phyloP scores from a whole-genome alignment of 371 early-diverging fungal species.

The Umbelopsis sp. region DNA sequence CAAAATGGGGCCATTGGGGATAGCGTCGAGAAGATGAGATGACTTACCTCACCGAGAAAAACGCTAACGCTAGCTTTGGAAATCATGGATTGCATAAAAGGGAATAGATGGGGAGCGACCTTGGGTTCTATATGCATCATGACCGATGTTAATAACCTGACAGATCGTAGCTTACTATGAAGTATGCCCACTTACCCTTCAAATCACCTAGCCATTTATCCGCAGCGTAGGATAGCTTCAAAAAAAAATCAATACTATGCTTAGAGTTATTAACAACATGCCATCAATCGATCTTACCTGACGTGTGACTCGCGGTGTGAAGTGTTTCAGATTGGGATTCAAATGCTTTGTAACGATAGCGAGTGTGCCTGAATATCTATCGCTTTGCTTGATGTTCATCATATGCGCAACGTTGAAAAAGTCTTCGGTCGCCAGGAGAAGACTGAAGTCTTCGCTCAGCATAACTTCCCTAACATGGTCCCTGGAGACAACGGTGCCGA shows the following conservation, averaged over 20 bases:
- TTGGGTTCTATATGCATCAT: constrained; percentile 1
- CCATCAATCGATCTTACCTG: constrained; percentile 20
- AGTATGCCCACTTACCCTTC: background rate
- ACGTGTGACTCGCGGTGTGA: constrained; percentile 24
- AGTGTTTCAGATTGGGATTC: constrained; percentile 32
- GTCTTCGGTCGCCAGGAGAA: background rate
- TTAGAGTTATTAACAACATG: too few relatives aligned
- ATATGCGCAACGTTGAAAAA: background rate
- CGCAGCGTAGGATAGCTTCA: background rate
- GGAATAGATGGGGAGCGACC: constrained; percentile 3
- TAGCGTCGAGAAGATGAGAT: background rate
- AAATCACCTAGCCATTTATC: constrained; percentile 9
- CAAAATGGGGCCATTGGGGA: background rate
- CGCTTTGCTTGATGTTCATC: background rate
- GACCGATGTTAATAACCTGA: background rate
- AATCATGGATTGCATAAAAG: constrained; percentile 24
- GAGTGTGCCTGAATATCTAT: background rate
- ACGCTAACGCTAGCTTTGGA: constrained; percentile 26
- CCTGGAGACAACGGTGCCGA: background rate
- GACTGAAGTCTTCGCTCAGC: constrained; percentile 2
- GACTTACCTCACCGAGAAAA: constrained; percentile 25
- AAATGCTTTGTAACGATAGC: constrained; percentile 26
- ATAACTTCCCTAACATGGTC: constrained; percentile 10
- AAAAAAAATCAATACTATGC: background rate
- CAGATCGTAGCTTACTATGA: background rate